phyloP scores from a whole-genome alignment of 345 rosid species.

The Gossypium longicalyx region DNA sequence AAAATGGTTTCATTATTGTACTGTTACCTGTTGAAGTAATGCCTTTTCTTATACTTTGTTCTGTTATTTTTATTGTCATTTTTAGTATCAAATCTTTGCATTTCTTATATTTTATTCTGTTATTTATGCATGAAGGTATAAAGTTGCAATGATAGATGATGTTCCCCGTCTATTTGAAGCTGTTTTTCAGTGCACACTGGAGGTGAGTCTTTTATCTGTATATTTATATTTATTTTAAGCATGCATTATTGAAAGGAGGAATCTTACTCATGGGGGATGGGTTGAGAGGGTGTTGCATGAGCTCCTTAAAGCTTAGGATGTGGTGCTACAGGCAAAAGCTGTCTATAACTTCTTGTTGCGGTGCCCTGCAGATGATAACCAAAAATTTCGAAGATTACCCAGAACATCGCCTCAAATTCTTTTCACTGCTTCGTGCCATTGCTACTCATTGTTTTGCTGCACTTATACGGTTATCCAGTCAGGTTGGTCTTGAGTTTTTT shows the following conservation, averaged over 20 bases:
- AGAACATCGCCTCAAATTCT: conserved; percentile 97
- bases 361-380: conserved; percentile 80
- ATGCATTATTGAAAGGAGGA: not conserved
- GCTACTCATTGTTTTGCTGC: conserved; percentile 94
- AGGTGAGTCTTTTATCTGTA: conserved; percentile 45
- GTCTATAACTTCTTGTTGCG: conserved; percentile 1
- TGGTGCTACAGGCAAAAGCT: not conserved
- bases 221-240: not conserved
- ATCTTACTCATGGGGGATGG: not conserved
- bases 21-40: not conserved
- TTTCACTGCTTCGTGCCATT: conserved; percentile 95
- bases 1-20: not conserved
- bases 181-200: conserved; percentile 94
- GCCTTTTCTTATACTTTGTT: not conserved
- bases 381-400: conserved; percentile 98
- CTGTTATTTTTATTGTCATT: not conserved
- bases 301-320: not conserved
- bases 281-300: not conserved
- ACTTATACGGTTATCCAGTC: conserved; percentile 81
- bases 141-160: conserved; percentile 88
- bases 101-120: not conserved
- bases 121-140: conserved; percentile 56
- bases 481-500: conserved; percentile 48
- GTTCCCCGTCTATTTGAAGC: conserved; percentile 98
- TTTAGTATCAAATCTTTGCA: not conserved